Evolutionary conservation across 352 stramenopile species (phyloP).

Genomic region (Phytophthora sansomeana): DNA sequence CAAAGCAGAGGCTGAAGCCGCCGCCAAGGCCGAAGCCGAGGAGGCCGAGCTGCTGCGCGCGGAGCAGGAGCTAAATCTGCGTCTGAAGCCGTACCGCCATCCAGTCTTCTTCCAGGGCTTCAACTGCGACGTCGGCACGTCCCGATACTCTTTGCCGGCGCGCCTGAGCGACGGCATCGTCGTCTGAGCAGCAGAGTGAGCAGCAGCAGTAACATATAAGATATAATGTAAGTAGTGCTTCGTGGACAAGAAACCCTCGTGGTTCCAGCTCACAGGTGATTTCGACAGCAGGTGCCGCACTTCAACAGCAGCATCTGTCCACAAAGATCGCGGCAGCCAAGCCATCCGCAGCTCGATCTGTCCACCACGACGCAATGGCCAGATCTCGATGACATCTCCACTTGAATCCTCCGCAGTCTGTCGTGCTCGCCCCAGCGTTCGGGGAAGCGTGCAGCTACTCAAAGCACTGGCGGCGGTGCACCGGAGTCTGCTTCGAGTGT

Average conservation of each 20-base stretch:
- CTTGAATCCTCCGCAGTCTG: not conserved
- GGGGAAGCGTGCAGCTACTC: slow-evolving; percentile 18
- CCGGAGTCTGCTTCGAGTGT: slow-evolving; percentile 26
- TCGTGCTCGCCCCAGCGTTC: slow-evolving; percentile 26
- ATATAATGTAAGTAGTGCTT: slow-evolving; percentile 30
- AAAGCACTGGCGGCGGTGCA: slow-evolving; percentile 19
- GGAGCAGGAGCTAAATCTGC: slow-evolving; percentile 39
- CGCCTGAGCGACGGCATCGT: slow-evolving; percentile 22
- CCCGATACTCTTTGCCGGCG: slow-evolving; percentile 28
- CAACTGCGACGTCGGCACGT: slow-evolving; percentile 37
- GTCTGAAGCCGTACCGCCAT: slow-evolving; percentile 37
- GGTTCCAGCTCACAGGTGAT: not conserved
- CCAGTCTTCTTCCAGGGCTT: slow-evolving; percentile 49
- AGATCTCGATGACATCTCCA: not conserved
- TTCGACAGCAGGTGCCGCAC: slow-evolving; percentile 11
- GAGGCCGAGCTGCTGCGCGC: slow-evolving; percentile 28
- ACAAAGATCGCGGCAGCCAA: not conserved
- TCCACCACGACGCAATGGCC: not conserved
- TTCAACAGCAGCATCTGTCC: slow-evolving; percentile 1
- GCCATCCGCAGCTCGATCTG: not conserved
- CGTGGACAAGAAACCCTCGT: too few relatives aligned
- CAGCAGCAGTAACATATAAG: slow-evolving; percentile 24
- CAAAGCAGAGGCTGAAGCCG: slow-evolving; percentile 17
- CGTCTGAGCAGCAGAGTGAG: slow-evolving; percentile 20
- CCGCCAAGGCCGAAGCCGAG: slow-evolving; percentile 20